phyloP scores from a whole-genome alignment of 2,329 filamentous ascomycete genomes.

The Aspergillus carbonarius region DNA sequence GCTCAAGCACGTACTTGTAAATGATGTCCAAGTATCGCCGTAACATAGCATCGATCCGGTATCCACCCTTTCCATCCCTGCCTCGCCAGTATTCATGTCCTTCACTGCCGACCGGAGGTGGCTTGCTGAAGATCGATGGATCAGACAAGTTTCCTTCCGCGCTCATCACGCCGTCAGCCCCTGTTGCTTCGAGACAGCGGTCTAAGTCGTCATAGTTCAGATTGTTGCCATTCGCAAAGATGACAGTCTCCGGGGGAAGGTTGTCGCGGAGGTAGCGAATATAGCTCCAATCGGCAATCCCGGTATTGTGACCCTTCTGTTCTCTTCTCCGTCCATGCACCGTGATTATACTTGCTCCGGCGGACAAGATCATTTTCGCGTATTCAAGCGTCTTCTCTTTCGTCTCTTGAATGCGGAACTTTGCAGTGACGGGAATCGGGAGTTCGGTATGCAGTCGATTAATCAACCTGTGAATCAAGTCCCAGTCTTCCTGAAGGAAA shows the following conservation, averaged over 20 bases:
- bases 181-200: conserved; percentile 75
- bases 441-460: conserved; percentile 77
- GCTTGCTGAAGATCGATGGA: conserved; percentile 75
- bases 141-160: conserved; percentile 94
- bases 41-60: conserved; percentile 82
- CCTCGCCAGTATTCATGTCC: conserved; percentile 85
- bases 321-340: conserved; percentile 86
- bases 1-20: conserved; percentile 70
- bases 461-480: conserved; percentile 78
- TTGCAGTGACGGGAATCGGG: conserved; percentile 84
- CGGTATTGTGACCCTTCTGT: conserved; percentile 94
- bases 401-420: conserved; percentile 87
- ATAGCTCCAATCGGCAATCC: conserved; percentile 86
- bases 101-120: conserved; percentile 64
- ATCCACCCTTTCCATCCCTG: conserved; percentile 75
- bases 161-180: conserved; percentile 91
- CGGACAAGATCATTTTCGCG: conserved; percentile 78
- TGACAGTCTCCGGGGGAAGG: conserved; percentile 80
- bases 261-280: conserved; percentile 80
- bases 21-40: conserved; percentile 89
- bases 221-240: conserved; percentile 97
- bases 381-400: conserved; percentile 85
- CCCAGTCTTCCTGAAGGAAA: conserved; percentile 91
- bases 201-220: conserved; percentile 76
- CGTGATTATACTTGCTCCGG: conserved; percentile 89